Percentiles rank a stretch among this genome's conserved stretches.
Conservation (phyloP, 1,284 basidiomycete species). For the Sparassis latifolia region DNA sequence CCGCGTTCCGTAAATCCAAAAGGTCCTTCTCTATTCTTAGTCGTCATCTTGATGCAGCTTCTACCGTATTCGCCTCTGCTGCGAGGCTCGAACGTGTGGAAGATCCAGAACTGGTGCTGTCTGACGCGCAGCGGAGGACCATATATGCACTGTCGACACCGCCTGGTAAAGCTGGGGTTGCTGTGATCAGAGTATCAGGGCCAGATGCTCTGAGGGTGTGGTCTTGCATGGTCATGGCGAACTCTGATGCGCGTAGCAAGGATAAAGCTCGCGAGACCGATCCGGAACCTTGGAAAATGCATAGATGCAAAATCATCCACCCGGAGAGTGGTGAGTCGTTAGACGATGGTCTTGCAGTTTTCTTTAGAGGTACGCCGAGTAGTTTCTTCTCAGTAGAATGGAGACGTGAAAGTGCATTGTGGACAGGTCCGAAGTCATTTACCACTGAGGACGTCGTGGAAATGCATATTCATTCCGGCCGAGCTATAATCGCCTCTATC, state of each 20-base stretch:
- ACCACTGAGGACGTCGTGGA: slow-evolving; percentile 83
- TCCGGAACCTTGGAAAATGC: slow-evolving; percentile 57
- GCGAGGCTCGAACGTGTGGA: no score
- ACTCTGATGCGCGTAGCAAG: slow-evolving; percentile 7
- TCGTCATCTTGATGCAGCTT: not conserved
- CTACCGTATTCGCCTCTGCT: not conserved
- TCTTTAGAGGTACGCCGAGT: slow-evolving; percentile 58
- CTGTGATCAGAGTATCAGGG: slow-evolving; percentile 78
- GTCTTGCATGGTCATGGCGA: slow-evolving; percentile 41
- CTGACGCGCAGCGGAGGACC: slow-evolving; percentile 61
- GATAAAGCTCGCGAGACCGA: slow-evolving; percentile 11
- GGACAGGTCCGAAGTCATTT: slow-evolving; percentile 64
- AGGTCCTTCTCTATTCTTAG: not conserved
- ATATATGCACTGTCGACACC: slow-evolving; percentile 87
- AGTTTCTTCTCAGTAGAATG: not conserved
- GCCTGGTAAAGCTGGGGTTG: slow-evolving; percentile 76
- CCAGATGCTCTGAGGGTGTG: slow-evolving; percentile 60
- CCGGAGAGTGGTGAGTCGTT: slow-evolving; percentile 55
- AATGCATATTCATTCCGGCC: slow-evolving; percentile 83
- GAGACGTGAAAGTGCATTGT: not conserved
- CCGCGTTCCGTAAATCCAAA: not conserved
- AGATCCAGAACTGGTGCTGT: slow-evolving; percentile 23
- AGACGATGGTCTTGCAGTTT: slow-evolving; percentile 80
- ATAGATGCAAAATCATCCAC: slow-evolving; percentile 65
- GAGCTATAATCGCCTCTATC: slow-evolving; percentile 68